Evolutionary conservation across 805 yeast species (phyloP).

Genomic region (Starmerella stigmatis): DNA sequence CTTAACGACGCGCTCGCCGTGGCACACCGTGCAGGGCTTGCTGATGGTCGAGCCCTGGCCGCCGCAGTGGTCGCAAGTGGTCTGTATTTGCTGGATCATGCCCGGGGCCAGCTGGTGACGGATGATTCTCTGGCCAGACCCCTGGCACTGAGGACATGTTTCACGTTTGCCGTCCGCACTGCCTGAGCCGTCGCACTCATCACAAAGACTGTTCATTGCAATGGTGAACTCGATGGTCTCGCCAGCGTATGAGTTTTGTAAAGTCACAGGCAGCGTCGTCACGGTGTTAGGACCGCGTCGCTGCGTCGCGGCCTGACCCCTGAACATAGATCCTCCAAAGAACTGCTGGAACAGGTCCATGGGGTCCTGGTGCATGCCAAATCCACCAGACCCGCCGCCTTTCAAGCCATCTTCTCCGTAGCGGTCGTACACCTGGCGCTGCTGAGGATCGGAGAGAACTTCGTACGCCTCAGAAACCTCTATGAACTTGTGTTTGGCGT

Average conservation of each 20-base stretch:
- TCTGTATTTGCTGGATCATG: constrained; percentile 77
- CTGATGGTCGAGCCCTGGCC: constrained; percentile 65
- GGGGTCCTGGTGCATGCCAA: constrained; percentile 35
- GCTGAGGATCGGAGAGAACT: constrained; percentile 60
- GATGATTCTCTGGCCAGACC: constrained; percentile 57
- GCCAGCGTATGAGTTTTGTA: constrained; percentile 68
- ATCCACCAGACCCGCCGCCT: constrained; percentile 23
- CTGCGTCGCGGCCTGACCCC: constrained; percentile 25
- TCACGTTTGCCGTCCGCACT: constrained; percentile 65
- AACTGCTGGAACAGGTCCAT: constrained; percentile 57
- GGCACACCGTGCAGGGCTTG: constrained; percentile 57
- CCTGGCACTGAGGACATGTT: constrained; percentile 59
- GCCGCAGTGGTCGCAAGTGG: constrained; percentile 64
- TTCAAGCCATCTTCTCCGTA: constrained; percentile 69
- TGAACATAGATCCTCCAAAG: constrained; percentile 37
- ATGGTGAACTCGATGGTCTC: constrained; percentile 47
- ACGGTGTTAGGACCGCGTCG: constrained; percentile 53
- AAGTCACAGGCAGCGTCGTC: constrained; percentile 44
- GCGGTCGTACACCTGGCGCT: constrained; percentile 56
- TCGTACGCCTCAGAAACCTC: constrained; percentile 93
- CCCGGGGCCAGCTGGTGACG: constrained; percentile 77
- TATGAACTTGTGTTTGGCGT: constrained; percentile 72
- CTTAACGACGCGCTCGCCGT: constrained; percentile 55
- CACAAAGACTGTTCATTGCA: constrained; percentile 65
- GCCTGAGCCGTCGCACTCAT: constrained; percentile 73